These are phyloP conservation scores for Epithemia pelagica DNA, from an alignment of 108 stramenopile species.

Conservation along the genomic window DNA sequence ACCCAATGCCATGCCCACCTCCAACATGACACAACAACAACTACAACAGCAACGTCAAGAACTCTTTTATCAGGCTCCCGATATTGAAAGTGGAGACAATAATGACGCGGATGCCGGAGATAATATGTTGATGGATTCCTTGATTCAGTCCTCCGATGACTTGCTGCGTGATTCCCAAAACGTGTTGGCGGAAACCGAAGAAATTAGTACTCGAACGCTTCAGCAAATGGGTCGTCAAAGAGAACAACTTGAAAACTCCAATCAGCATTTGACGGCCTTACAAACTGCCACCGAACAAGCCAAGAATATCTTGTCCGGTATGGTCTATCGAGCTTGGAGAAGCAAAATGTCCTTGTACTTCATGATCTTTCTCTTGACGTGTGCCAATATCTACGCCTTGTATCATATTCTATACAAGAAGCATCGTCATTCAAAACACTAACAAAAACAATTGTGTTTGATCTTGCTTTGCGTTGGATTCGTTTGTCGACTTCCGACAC, in stretches of 20 bases:
- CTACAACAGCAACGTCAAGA: slow-evolving; percentile 18
- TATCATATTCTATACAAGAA: slow-evolving; percentile 1
- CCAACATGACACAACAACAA: neutral
- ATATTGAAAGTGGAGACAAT: slow-evolving; percentile 5
- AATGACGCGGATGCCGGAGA: slow-evolving; percentile 1
- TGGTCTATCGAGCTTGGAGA: slow-evolving; percentile 36
- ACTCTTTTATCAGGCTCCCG: slow-evolving; percentile 37
- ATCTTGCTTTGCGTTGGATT: too few relatives aligned
- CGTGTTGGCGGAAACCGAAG: slow-evolving; percentile 61
- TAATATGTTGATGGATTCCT: slow-evolving; percentile 24
- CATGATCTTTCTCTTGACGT: slow-evolving; percentile 45
- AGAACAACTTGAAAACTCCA: slow-evolving; percentile 62
- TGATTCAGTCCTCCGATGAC: slow-evolving; percentile 57
- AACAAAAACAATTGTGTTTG: too few relatives aligned
- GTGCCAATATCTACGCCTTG: slow-evolving; percentile 48
- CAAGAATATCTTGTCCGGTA: slow-evolving; percentile 45
- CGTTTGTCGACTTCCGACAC: too few relatives aligned
- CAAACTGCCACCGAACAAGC: slow-evolving; percentile 47
- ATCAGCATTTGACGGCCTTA: slow-evolving; percentile 34
- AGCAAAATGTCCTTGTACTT: slow-evolving; percentile 57
- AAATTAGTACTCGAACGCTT: slow-evolving; percentile 55
- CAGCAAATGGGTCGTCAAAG: slow-evolving; percentile 64
- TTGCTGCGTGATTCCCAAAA: slow-evolving; percentile 57
- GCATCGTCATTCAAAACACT: too few relatives aligned
- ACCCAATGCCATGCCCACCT: neutral